Conservation (phyloP, 345 rosid genomes). For the Gossypium turneri region DNA sequence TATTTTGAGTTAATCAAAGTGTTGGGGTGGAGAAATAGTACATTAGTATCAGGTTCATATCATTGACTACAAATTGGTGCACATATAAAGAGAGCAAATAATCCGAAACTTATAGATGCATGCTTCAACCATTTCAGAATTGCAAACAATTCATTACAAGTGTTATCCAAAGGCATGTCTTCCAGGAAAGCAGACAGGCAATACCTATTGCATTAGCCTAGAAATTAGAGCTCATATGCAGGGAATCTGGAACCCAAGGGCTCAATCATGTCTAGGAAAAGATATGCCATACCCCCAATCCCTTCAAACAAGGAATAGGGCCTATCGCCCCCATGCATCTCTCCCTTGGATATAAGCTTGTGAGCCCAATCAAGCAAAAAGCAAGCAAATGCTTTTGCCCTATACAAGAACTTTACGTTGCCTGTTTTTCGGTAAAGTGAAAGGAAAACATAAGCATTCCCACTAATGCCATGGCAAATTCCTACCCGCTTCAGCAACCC, state of each 20-base stretch:
- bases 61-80: background rate
- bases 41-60: background rate
- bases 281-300: conserved; percentile 60
- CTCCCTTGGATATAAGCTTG: conserved; percentile 44
- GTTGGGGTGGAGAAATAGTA: background rate
- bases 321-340: conserved; percentile 65
- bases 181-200: conserved; percentile 2
- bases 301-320: conserved; percentile 66
- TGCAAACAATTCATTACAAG: conserved; percentile 1
- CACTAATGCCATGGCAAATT: conserved; percentile 71
- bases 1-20: background rate
- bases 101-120: background rate
- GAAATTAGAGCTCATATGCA: conserved; percentile 47
- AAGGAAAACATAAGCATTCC: conserved; percentile 57
- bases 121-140: background rate
- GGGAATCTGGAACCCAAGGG: conserved; percentile 56
- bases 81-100: background rate
- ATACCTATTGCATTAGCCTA: background rate
- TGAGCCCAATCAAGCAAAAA: conserved; percentile 59
- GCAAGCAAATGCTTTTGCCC: conserved; percentile 65
- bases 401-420: conserved; percentile 40
- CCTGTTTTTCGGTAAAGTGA: conserved; percentile 54
- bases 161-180: background rate
- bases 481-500: conserved; percentile 71
- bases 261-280: conserved; percentile 52